These are phyloP conservation scores for Umbelopsis isabellina DNA, from an alignment of 192 early-diverging fungal species.

Conservation along the genomic window DNA sequence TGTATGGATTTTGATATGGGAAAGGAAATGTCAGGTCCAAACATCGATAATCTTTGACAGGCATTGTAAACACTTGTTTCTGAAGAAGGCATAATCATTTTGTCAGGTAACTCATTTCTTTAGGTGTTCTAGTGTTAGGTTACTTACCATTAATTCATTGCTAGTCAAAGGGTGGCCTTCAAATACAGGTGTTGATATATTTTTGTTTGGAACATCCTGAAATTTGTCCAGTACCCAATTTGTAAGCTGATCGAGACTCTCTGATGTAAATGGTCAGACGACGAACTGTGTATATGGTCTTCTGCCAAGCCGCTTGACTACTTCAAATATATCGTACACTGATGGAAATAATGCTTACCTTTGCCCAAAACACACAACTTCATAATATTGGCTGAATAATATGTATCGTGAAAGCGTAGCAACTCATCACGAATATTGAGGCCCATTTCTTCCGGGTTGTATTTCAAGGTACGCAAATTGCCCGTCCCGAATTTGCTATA, in stretches of 20 bases:
- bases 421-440: slow-evolving; percentile 79
- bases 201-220: slow-evolving; percentile 71
- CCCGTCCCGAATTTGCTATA: slow-evolving; percentile 88
- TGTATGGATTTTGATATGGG: slow-evolving; percentile 65
- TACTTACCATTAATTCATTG: slow-evolving; percentile 57
- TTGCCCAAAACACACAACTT: slow-evolving; percentile 81
- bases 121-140: neutral
- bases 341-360: slow-evolving; percentile 29
- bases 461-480: slow-evolving; percentile 76
- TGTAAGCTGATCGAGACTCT: slow-evolving; percentile 77
- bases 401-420: slow-evolving; percentile 80
- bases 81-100: slow-evolving; percentile 27
- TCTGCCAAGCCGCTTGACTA: neutral
- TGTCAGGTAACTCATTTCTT: neutral
- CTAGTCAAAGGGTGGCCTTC: slow-evolving; percentile 68
- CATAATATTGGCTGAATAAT: slow-evolving; percentile 94
- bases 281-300: neutral
- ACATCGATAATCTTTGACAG: slow-evolving; percentile 69
- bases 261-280: slow-evolving; percentile 31
- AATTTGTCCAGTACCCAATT: slow-evolving; percentile 81
- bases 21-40: slow-evolving; percentile 80
- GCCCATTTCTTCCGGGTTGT: slow-evolving; percentile 59
- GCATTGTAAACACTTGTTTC: slow-evolving; percentile 63
- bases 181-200: slow-evolving; percentile 66
- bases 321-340: neutral